phyloP scores from a whole-genome alignment of 441 rosid genomes.

The Omphalea diandra region DNA sequence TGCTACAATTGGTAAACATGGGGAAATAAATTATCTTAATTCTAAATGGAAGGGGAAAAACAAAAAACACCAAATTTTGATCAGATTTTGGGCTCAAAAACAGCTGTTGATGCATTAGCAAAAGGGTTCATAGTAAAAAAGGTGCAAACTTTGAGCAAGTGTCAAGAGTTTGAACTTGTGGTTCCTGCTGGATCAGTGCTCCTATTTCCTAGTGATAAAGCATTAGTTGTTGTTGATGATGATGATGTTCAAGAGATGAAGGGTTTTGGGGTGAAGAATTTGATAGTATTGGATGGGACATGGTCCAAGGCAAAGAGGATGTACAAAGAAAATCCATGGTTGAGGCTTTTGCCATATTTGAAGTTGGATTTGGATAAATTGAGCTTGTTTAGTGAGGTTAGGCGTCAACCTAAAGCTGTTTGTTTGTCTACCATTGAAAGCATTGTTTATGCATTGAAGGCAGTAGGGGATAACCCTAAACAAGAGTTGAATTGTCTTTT shows the following conservation, averaged over 20 bases:
- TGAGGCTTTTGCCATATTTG: conserved; percentile 72
- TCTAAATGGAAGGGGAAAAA: conserved; percentile 34
- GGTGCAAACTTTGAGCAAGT: conserved; percentile 41
- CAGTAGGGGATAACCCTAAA: conserved; percentile 44
- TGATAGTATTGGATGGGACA: conserved; percentile 83
- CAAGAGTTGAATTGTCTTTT: conserved; percentile 60
- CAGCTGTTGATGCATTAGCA: conserved; percentile 43
- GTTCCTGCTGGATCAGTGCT: conserved; percentile 68
- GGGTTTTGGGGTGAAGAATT: conserved; percentile 51
- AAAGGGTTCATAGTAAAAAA: conserved; percentile 66
- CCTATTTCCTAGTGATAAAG: conserved; percentile 58
- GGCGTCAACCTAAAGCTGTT: conserved; percentile 73
- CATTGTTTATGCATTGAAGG: conserved; percentile 66
- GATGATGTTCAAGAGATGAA: conserved; percentile 43
- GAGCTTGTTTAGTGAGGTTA: conserved; percentile 71
- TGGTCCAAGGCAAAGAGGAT: conserved; percentile 81
- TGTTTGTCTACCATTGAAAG: conserved; percentile 84
- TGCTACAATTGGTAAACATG: conserved; percentile 46
- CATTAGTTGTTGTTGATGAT: conserved; percentile 44
- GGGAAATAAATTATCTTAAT: conserved; percentile 38
- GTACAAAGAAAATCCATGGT: conserved; percentile 88
- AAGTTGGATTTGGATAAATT: conserved; percentile 55
- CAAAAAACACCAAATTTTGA: conserved; percentile 31
- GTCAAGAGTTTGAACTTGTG: conserved; percentile 50
- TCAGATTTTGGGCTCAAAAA: conserved; percentile 38